Evolutionary conservation across 2,329 filamentous ascomycete genomes (phyloP).

Genomic region (Alternaria brassicae): DNA sequence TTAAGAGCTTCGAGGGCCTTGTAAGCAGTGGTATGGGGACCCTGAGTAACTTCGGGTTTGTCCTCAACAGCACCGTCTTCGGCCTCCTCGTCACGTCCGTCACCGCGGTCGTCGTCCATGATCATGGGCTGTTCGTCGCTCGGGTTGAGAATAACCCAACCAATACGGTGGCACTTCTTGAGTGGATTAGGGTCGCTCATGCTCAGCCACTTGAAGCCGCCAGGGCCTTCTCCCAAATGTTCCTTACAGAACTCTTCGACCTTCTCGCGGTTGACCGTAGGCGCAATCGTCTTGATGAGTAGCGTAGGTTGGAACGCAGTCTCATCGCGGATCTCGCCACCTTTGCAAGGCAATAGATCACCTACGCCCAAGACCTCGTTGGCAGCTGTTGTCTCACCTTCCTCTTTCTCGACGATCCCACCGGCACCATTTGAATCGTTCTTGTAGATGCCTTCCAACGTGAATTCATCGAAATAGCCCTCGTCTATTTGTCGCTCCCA

Average conservation of each 20-base stretch:
- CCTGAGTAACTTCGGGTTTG: conserved; percentile 53
- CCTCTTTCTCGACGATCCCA: conserved; percentile 88
- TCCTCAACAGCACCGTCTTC: conserved; percentile 65
- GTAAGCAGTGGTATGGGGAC: conserved; percentile 68
- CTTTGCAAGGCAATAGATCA: conserved; percentile 82
- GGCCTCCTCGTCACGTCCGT: conserved; percentile 72
- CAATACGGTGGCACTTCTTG: conserved; percentile 96
- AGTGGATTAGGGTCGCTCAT: conserved; percentile 95
- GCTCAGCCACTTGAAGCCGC: conserved; percentile 94
- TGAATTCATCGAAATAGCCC: conserved; percentile 92
- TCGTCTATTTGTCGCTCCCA: conserved; percentile 89
- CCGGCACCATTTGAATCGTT: conserved; percentile 87
- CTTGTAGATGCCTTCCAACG: conserved; percentile 91
- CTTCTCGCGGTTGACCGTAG: conserved; percentile 91
- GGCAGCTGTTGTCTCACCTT: conserved; percentile 88
- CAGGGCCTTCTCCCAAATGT: conserved; percentile 86
- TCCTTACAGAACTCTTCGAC: conserved; percentile 95
- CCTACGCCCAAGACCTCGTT: conserved; percentile 93
- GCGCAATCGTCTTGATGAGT: conserved; percentile 96
- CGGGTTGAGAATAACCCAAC: conserved; percentile 96
- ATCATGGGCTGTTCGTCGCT: conserved; percentile 68
- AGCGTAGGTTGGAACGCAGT: conserved; percentile 87
- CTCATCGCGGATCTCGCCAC: conserved; percentile 88
- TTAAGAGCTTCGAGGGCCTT: conserved; percentile 94
- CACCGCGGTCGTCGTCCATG: conserved; percentile 73